phyloP scores from a whole-genome alignment of 2,329 filamentous ascomycete genomes.

The Arthrobotrys iridis region DNA sequence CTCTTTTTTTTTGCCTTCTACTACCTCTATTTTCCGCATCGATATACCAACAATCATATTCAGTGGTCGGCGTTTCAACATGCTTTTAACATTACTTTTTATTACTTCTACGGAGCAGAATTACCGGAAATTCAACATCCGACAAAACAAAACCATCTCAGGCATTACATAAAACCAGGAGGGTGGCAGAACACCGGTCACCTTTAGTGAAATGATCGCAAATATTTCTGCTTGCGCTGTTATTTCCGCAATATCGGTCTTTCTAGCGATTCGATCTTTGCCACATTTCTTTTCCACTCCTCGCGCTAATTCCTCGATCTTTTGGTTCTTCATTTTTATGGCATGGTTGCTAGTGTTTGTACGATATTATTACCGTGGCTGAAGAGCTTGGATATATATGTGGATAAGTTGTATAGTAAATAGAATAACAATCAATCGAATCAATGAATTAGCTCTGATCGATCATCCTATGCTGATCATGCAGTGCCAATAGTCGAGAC shows the following conservation, averaged over 20 bases:
- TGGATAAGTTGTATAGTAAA: not conserved
- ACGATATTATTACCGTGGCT: not conserved
- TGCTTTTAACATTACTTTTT: slow-evolving; percentile 9
- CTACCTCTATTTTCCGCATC: not conserved
- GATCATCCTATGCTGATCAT: too few species aligned
- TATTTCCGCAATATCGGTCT: too few species aligned
- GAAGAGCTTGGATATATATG: not conserved
- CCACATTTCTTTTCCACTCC: too few species aligned
- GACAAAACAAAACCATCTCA: not conserved
- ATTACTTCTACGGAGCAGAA: not conserved
- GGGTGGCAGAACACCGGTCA: too few species aligned
- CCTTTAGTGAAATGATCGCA: not conserved
- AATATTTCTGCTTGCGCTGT: too few species aligned
- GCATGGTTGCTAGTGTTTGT: slow-evolving; percentile 2
- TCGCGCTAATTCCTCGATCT: too few species aligned
- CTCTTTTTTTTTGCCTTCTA: not conserved
- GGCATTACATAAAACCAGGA: not conserved
- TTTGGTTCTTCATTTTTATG: not conserved
- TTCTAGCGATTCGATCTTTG: slow-evolving; percentile 5
- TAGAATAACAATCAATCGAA: slow-evolving; percentile 5
- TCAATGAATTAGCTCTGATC: slow-evolving; percentile 1
- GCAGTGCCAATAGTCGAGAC: too few species aligned
- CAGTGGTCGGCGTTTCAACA: slow-evolving; percentile 40
- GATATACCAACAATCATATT: slow-evolving; percentile 19
- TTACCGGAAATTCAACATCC: not conserved